phyloP scores from a whole-genome alignment of 148 eudicot genomes.

The Vaccinium macrocarpon region DNA sequence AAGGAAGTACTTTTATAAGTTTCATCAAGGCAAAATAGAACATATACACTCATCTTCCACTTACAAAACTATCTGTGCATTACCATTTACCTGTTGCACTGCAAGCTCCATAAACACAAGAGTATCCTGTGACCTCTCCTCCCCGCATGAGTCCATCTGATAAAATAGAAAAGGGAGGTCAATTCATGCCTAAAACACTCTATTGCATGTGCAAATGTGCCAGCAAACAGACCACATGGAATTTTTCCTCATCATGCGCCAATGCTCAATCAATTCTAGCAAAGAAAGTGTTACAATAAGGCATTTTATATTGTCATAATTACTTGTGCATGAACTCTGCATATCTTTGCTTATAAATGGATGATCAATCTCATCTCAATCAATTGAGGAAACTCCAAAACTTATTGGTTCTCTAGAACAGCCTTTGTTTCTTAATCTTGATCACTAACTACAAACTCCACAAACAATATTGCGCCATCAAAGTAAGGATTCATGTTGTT shows the following conservation, averaged over 20 bases:
- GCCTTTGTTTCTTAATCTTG: neutral
- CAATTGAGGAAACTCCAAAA: neutral
- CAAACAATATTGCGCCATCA: neutral
- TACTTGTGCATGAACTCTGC: neutral
- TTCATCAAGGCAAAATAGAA: neutral
- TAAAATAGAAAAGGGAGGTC: neutral
- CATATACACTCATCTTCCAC: neutral
- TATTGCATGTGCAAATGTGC: neutral
- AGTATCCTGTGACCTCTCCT: slow-evolving; percentile 13
- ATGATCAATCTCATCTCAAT: neutral
- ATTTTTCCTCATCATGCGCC: neutral
- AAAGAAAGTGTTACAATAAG: neutral
- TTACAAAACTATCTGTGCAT: neutral
- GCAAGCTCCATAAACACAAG: slow-evolving; percentile 64
- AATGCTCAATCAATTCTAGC: neutral
- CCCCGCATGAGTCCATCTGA: slow-evolving; percentile 31
- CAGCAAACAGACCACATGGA: neutral
- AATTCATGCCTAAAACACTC: neutral
- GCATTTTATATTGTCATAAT: neutral
- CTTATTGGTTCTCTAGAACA: neutral
- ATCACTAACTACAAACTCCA: neutral
- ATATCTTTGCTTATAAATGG: neutral
- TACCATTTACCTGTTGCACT: slow-evolving; percentile 45
- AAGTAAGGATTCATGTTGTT: neutral
- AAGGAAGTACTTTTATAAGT: neutral